Evolutionary conservation across 805 yeast species (phyloP).

Genomic region (Sugiyamaella floridensis): DNA sequence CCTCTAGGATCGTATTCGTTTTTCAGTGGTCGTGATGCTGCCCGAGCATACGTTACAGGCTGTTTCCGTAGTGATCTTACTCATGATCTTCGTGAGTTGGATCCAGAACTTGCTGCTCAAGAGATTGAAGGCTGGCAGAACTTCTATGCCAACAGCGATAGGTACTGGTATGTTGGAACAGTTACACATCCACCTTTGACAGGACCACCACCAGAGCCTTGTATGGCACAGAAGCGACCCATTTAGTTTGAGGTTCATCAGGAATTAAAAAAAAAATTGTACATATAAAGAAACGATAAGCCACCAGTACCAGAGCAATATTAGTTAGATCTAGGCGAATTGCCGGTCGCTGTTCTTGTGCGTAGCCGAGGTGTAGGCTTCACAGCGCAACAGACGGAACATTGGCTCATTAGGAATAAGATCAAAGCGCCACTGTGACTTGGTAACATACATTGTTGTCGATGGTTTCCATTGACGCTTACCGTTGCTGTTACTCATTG

Average conservation of each 20-base stretch:
- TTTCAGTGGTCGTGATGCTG: conserved; percentile 60
- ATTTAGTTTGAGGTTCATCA: neutral
- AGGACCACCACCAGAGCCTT: conserved; percentile 48
- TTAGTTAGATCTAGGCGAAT: conserved; percentile 7
- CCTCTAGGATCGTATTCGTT: conserved; percentile 49
- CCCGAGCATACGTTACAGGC: conserved; percentile 66
- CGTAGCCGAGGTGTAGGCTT: conserved; percentile 7
- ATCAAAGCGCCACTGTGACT: conserved; percentile 15
- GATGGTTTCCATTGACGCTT: neutral
- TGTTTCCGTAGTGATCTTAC: conserved; percentile 59
- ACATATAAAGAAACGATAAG: neutral
- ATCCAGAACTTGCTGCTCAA: conserved; percentile 33
- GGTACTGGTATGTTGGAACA: conserved; percentile 59
- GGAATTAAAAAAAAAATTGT: neutral
- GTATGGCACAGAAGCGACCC: conserved; percentile 25
- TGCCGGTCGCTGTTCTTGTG: conserved; percentile 6
- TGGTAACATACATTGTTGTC: conserved; percentile 1
- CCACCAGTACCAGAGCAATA: neutral
- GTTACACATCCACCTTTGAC: conserved; percentile 41
- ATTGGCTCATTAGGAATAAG: neutral
- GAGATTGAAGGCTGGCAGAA: conserved; percentile 47
- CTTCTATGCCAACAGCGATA: conserved; percentile 39
- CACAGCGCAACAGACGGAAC: conserved; percentile 7
- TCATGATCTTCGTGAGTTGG: conserved; percentile 58
- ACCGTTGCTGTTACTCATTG: neutral